Evolutionary conservation across 129 eudicot genomes (phyloP).

Genomic region (Chrysanthemum lavandulifolium): DNA sequence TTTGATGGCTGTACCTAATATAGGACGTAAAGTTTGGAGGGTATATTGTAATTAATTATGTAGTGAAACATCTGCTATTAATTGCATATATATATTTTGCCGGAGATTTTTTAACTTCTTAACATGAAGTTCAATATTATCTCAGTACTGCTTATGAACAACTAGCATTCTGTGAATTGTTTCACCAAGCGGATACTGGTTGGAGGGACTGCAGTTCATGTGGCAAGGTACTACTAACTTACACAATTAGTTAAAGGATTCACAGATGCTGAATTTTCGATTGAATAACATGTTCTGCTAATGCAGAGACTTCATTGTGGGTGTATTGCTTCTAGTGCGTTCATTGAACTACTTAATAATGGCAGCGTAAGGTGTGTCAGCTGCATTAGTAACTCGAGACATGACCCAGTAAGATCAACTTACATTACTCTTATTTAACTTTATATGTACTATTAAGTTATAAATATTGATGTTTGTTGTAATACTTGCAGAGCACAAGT

Average conservation of each 20-base stretch:
- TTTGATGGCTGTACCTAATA: too few relatives aligned
- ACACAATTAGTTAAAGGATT: neutral
- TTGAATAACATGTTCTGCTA: constrained; percentile 18
- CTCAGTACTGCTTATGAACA: constrained; percentile 74
- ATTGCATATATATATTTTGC: too few relatives aligned
- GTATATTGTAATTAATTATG: too few relatives aligned
- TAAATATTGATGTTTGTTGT: constrained; percentile 25
- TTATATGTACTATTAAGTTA: neutral
- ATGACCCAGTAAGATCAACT: constrained; percentile 53
- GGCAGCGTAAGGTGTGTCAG: constrained; percentile 71
- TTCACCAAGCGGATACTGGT: constrained; percentile 77
- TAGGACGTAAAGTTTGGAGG: too few relatives aligned
- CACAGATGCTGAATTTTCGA: neutral
- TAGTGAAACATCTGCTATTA: too few relatives aligned
- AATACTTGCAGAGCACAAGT: constrained; percentile 47
- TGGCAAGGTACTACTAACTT: constrained; percentile 52
- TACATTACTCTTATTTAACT: neutral
- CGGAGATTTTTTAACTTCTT: neutral
- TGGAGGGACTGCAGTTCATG: constrained; percentile 91
- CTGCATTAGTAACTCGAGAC: constrained; percentile 45
- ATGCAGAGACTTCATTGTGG: constrained; percentile 96
- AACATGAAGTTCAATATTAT: constrained; percentile 17
- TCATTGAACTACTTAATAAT: constrained; percentile 67
- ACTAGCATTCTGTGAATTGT: constrained; percentile 69
- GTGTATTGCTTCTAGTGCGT: constrained; percentile 85